These are phyloP conservation scores for Omphalotus guepiniiformis DNA, from an alignment of 768 basidiomycete genomes.

Conservation along the genomic window DNA sequence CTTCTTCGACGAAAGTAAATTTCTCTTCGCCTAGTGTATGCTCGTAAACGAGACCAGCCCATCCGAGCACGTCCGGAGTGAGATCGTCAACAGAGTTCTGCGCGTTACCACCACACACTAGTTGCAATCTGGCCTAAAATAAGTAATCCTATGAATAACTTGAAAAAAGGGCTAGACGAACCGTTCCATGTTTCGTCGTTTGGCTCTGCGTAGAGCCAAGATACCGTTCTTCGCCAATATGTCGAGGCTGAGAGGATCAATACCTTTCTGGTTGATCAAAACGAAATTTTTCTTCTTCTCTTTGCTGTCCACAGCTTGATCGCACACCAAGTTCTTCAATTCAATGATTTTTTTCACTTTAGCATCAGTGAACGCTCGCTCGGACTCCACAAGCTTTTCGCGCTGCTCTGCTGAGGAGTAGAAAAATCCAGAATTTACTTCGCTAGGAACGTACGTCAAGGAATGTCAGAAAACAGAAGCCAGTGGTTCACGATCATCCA, in stretches of 20 bases:
- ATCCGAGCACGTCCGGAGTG: constrained; percentile 85
- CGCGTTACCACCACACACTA: constrained; percentile 90
- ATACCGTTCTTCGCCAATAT: constrained; percentile 97
- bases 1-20: constrained; percentile 96
- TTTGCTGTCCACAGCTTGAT: constrained; percentile 79
- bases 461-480: constrained; percentile 13
- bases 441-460: constrained; percentile 61
- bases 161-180: constrained; percentile 29
- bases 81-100: constrained; percentile 99
- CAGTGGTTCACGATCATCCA: constrained; percentile 15
- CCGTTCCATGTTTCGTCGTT: constrained; percentile 99
- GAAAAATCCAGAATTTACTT: constrained; percentile 99
- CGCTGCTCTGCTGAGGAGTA: constrained; percentile 98
- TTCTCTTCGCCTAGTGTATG: constrained; percentile 99
- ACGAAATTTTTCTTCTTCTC: constrained; percentile 88
- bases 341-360: constrained; percentile 96
- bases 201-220: constrained; percentile 88
- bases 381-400: constrained; percentile 97
- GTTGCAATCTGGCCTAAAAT: constrained; percentile 62
- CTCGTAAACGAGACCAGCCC: constrained; percentile 98
- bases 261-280: constrained; percentile 98
- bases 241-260: constrained; percentile 95
- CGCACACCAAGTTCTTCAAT: constrained; percentile 94
- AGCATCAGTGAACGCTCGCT: constrained; percentile 88
- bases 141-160: background rate